Evolutionary conservation across 2,329 filamentous ascomycete species (phyloP).

Genomic region (Fusarium coicis): DNA sequence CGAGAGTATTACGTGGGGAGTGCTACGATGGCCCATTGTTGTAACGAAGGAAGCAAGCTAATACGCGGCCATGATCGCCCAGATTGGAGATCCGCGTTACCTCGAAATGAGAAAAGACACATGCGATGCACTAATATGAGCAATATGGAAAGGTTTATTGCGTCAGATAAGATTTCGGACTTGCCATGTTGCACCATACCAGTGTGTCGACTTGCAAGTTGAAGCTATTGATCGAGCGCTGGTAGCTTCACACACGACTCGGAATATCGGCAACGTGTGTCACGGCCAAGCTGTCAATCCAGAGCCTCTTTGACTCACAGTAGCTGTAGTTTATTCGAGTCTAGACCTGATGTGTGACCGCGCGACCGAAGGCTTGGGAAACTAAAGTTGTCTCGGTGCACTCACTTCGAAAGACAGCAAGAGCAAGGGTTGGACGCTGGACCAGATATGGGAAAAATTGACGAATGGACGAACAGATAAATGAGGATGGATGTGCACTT

Average conservation of each 20-base stretch:
- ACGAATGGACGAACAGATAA: slow-evolving; percentile 4
- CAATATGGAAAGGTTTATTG: slow-evolving; percentile 40
- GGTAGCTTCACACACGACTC: slow-evolving; percentile 4
- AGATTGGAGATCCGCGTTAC: slow-evolving; percentile 10
- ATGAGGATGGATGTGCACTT: neutral
- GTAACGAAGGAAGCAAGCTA: neutral
- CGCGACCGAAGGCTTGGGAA: slow-evolving; percentile 23
- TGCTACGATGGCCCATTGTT: slow-evolving; percentile 6
- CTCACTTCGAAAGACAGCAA: neutral
- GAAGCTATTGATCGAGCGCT: slow-evolving; percentile 1
- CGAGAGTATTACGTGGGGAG: slow-evolving; percentile 21
- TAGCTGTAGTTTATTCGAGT: slow-evolving; percentile 13
- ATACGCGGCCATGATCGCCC: neutral
- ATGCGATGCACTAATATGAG: slow-evolving; percentile 30
- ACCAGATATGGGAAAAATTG: neutral
- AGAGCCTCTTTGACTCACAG: neutral
- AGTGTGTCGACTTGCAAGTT: neutral
- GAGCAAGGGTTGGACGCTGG: slow-evolving; percentile 5
- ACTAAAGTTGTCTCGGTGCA: slow-evolving; percentile 14
- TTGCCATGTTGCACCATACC: slow-evolving; percentile 25
- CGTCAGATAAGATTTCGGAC: slow-evolving; percentile 28
- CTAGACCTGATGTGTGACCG: slow-evolving; percentile 25
- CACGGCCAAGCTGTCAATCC: neutral
- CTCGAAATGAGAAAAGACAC: slow-evolving; percentile 5
- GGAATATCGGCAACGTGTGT: slow-evolving; percentile 31